phyloP scores from a whole-genome alignment of 2,329 filamentous ascomycete species.

The Fusarium sp. region DNA sequence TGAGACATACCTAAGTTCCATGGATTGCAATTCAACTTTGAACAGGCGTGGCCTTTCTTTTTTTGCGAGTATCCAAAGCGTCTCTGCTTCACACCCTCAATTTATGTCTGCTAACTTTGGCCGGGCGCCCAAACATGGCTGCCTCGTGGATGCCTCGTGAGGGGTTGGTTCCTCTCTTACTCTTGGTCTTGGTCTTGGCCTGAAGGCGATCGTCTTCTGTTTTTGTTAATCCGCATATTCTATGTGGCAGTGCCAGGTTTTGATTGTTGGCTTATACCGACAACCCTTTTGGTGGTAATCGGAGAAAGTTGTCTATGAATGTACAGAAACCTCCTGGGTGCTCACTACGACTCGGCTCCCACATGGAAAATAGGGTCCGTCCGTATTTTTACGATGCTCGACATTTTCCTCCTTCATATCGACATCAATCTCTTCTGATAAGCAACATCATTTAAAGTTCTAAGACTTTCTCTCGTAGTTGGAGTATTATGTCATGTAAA shows the following conservation, averaged over 20 bases:
- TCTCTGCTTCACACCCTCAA: slow-evolving; percentile 18
- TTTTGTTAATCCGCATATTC: not conserved
- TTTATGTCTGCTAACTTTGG: slow-evolving; percentile 6
- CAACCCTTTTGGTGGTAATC: not conserved
- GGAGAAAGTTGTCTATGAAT: no score
- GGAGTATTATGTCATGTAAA: not conserved
- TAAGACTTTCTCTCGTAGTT: not conserved
- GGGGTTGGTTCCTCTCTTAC: slow-evolving; percentile 4
- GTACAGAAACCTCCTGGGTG: no score
- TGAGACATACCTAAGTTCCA: not conserved
- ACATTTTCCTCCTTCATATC: not conserved
- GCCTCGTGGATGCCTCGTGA: slow-evolving; percentile 27
- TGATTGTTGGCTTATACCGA: not conserved
- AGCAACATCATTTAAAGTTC: not conserved
- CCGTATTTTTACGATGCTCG: no score
- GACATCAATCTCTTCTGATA: not conserved
- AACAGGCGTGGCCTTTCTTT: not conserved
- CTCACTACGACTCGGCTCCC: no score
- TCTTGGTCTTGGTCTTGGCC: not conserved
- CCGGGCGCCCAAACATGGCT: slow-evolving; percentile 16
- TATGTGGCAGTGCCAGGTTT: not conserved
- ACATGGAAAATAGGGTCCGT: no score
- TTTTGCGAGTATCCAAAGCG: slow-evolving; percentile 2
- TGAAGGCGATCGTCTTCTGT: not conserved
- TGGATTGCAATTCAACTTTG: not conserved